Conservation (phyloP, 768 basidiomycete species). For the Trametes cinnabarina region DNA sequence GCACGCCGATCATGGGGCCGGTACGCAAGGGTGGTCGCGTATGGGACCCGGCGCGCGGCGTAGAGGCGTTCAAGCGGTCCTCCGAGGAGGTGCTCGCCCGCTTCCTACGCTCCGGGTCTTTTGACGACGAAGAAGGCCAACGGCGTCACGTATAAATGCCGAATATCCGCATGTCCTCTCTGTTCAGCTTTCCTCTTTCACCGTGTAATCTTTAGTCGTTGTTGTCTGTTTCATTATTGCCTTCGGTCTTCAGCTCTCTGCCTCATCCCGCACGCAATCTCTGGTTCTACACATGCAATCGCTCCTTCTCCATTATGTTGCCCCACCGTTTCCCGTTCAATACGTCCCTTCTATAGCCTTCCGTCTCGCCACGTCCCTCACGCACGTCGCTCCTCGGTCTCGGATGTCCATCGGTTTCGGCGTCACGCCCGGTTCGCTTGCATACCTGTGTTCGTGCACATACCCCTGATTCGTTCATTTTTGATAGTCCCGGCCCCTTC, state of each 20-base stretch:
- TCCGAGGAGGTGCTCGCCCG: conserved; percentile 85
- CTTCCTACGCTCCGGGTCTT: conserved; percentile 77
- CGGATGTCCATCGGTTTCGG: conserved; percentile 6
- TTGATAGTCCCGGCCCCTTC: neutral
- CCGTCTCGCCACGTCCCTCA: neutral
- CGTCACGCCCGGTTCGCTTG: conserved; percentile 1
- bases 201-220: conserved; percentile 1
- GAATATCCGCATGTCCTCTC: neutral
- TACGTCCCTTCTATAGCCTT: neutral
- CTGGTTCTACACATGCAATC: neutral
- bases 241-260: neutral
- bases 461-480: conserved; percentile 8
- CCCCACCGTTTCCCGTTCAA: neutral
- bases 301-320: neutral
- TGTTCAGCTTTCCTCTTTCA: neutral
- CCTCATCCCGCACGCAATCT: neutral
- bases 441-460: conserved; percentile 18
- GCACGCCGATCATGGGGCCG: conserved; percentile 29
- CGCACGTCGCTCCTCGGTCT: conserved; percentile 1
- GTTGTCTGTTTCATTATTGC: conserved; percentile 18
- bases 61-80: conserved; percentile 82
- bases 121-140: conserved; percentile 50
- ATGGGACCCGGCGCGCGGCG: conserved; percentile 84
- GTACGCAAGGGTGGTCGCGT: conserved; percentile 51
- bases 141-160: conserved; percentile 16